Base-by-base conservation (phyloP, 768 basidiomycete species). In the Rubroboletus satanas region DNA sequence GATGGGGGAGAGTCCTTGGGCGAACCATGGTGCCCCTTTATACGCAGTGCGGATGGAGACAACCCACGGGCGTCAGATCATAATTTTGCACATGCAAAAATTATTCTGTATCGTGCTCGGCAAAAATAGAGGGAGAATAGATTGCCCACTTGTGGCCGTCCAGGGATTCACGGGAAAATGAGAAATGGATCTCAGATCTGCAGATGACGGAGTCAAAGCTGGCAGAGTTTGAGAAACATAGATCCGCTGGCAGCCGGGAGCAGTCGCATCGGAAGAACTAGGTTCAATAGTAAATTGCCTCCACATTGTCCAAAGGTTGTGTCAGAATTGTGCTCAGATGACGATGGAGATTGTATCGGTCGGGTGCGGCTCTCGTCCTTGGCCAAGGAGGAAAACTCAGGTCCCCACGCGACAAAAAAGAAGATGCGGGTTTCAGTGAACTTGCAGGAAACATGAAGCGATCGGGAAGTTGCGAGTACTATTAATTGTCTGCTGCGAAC, bases 131-230 rank as follows among this genome's bases (percentile, higher is more conserved):
- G 56, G 69, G 58, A 49, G 59, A 55, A 60, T 58, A 65, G 66
- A 64, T 69, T 72, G 58, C 68, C 66, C 71, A 58, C 61, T 60
- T 63, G 59, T 59, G 56, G 26, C 63, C 61, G 62, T 70, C 55
- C 36, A 64, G 63, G 62, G 69, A 72, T 71, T 71, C 69, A 63
- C 71, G 69, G 65, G 69, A 72, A 67, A 65, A 56, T 52, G 54
- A 46, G 49, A 46, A 46, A 47, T 51, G 54, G 54, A 71, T 70
- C 69, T 69, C 9, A 71, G 69, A 71, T 71, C 65, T 62, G 41
- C 18, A 60, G 59, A 69, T 65, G 61, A 63, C 66, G 61, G 65
- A 58, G 62, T 54, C 60, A 61, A 59, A 63, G 49, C 31, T 44
- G 60, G 53, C 57, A 62, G 55, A 55, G 55, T 65, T 60, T 61